Evolutionary conservation across 345 rosid species (phyloP).

Genomic region (Melaleuca alternifolia): DNA sequence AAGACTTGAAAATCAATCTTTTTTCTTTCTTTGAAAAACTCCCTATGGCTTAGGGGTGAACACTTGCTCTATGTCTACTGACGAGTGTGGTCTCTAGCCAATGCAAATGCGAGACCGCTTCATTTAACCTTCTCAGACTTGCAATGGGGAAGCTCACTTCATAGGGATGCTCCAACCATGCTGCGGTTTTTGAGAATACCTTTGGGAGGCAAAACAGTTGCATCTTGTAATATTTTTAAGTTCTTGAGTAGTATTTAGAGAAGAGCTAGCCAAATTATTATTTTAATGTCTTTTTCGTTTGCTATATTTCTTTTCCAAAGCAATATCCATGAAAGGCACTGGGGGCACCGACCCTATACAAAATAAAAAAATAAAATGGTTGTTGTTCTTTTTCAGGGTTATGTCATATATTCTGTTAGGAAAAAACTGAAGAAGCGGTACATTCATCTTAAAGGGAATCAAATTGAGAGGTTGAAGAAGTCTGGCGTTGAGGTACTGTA

Average conservation of each 20-base stretch:
- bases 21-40: background rate
- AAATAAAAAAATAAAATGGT: background rate
- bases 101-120: background rate
- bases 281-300: background rate
- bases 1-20: background rate
- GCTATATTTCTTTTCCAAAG: background rate
- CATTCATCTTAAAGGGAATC: conserved; percentile 80
- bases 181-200: background rate
- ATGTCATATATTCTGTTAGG: conserved; percentile 71
- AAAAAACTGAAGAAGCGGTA: conserved; percentile 91
- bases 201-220: background rate
- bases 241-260: background rate
- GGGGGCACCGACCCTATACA: background rate
- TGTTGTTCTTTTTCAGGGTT: conserved; percentile 56
- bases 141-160: background rate
- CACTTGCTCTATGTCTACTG: background rate
- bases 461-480: conserved; percentile 86
- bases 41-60: background rate
- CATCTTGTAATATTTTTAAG: background rate
- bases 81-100: background rate
- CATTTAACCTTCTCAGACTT: background rate
- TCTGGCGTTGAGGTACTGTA: conserved; percentile 68
- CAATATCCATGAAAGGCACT: background rate
- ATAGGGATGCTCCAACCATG: background rate
- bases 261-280: background rate